These are phyloP conservation scores for Nemania sp. DNA, from an alignment of 2,329 filamentous ascomycete genomes.

Conservation along the genomic window DNA sequence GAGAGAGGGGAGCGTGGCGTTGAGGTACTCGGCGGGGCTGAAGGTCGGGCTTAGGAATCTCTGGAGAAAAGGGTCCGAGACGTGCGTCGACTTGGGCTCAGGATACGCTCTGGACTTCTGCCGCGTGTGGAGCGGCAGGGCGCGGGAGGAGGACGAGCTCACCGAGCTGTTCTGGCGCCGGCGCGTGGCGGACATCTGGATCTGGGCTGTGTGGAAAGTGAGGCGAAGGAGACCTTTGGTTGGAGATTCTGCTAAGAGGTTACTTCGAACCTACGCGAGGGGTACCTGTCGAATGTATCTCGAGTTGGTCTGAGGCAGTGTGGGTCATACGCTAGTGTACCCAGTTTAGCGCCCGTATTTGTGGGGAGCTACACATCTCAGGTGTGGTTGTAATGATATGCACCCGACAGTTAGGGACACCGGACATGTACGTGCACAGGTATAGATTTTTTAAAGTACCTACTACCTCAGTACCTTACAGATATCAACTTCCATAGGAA, in stretches of 20 bases:
- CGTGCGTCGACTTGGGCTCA: slow-evolving; percentile 62
- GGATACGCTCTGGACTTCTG: slow-evolving; percentile 46
- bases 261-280: too few species aligned
- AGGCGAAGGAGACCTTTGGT: neutral
- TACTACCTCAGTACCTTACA: too few species aligned
- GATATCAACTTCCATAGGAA: too few species aligned
- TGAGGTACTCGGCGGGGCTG: slow-evolving; percentile 84
- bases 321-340: too few species aligned
- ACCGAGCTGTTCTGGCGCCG: slow-evolving; percentile 54
- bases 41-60: slow-evolving; percentile 79
- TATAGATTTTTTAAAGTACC: too few species aligned
- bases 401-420: too few species aligned
- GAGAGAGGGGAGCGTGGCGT: slow-evolving; percentile 74
- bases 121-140: slow-evolving; percentile 48
- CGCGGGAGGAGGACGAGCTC: slow-evolving; percentile 40
- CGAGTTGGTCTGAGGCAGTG: too few species aligned
- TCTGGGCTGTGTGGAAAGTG: neutral
- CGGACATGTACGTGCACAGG: too few species aligned
- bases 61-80: slow-evolving; percentile 72
- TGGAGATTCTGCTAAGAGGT: neutral
- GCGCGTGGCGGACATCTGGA: slow-evolving; percentile 41
- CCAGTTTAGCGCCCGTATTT: too few species aligned
- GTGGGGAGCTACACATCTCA: too few species aligned
- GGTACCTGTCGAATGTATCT: too few species aligned
- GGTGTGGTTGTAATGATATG: too few species aligned